Conservation (phyloP, 805 yeast species). For the Ogataea trehaloabstinens region DNA sequence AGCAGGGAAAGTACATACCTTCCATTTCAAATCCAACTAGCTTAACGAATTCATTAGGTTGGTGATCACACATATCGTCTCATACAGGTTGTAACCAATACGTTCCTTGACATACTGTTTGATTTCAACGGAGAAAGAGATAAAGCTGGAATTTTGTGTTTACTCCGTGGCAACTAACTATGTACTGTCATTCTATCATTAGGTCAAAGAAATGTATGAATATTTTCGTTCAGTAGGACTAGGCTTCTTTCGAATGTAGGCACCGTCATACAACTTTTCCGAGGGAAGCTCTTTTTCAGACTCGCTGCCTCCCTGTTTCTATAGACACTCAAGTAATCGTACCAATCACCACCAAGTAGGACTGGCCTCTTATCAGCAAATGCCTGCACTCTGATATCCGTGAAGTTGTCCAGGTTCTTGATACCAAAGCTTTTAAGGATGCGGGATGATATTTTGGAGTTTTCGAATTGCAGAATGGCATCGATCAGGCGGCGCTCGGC, state of each 20-base stretch:
- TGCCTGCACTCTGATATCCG: neutral
- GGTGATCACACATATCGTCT: too few species aligned
- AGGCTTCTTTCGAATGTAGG: conserved; percentile 21
- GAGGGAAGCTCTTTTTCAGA: conserved; percentile 4
- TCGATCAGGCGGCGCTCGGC: conserved; percentile 17
- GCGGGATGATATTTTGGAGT: conserved; percentile 14
- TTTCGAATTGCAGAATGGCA: conserved; percentile 23
- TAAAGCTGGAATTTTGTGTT: neutral
- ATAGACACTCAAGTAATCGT: conserved; percentile 9
- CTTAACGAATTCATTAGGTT: conserved; percentile 69
- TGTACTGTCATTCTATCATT: neutral
- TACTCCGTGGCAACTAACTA: neutral
- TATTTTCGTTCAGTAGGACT: conserved; percentile 20
- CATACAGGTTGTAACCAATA: too few species aligned
- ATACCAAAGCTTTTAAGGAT: conserved; percentile 2
- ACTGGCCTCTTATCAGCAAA: neutral
- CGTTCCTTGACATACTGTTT: too few species aligned
- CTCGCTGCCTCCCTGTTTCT: neutral
- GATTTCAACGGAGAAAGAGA: too few species aligned
- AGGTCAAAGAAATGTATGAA: conserved; percentile 1
- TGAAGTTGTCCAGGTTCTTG: conserved; percentile 8
- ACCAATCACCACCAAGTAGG: conserved; percentile 9
- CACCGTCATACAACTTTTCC: conserved; percentile 9
- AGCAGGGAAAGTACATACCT: conserved; percentile 33
- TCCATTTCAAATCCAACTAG: conserved; percentile 68